phyloP scores from a whole-genome alignment of 208 protist species.

The Leishmania aethiopica region DNA sequence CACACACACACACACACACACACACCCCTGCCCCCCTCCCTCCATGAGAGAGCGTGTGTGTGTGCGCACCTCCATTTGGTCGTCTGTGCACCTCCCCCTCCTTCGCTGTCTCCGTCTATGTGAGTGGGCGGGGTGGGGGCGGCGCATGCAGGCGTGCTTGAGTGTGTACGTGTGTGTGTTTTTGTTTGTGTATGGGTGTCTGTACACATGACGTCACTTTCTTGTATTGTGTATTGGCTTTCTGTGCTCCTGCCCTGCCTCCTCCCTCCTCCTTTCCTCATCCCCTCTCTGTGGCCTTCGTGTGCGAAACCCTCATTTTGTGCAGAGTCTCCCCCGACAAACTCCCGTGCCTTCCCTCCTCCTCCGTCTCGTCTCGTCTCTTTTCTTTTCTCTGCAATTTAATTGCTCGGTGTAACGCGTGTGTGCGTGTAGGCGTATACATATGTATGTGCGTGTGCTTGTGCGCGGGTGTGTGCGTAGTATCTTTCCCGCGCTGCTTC shows the following conservation, averaged over 20 bases:
- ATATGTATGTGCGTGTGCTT: no score
- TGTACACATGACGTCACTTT: background rate
- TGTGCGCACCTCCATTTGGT: background rate
- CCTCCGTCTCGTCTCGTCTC: background rate
- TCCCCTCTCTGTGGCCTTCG: background rate
- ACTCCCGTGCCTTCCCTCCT: background rate
- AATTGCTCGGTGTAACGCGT: background rate
- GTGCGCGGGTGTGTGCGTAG: background rate
- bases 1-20: background rate
- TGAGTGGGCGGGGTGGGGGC: background rate
- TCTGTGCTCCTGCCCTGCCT: background rate
- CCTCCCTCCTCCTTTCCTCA: background rate
- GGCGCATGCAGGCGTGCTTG: background rate
- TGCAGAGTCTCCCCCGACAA: background rate
- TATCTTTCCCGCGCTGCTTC: background rate
- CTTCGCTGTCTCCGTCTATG: background rate
- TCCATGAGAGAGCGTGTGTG: background rate
- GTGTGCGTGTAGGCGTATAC: background rate
- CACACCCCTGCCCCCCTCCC: background rate
- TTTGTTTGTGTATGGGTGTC: background rate
- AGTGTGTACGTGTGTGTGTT: no score
- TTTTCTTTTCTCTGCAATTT: background rate
- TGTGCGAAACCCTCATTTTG: background rate
- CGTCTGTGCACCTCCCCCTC: background rate
- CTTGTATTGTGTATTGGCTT: background rate